Evolutionary conservation across 768 basidiomycete genomes (phyloP).

Genomic region (Cystobasidium tubakii): DNA sequence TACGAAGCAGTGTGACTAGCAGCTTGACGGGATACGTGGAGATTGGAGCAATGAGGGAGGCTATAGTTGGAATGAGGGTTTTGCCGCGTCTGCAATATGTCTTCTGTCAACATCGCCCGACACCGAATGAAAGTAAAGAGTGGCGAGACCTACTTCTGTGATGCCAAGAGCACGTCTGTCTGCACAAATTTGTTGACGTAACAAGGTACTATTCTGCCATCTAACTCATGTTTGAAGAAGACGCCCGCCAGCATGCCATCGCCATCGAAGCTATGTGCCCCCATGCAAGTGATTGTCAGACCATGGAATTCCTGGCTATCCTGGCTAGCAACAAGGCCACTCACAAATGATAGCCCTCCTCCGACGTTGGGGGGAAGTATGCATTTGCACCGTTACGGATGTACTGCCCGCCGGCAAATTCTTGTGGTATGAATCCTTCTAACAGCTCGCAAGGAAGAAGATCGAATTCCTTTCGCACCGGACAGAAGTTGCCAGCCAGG

Average conservation of each 20-base stretch:
- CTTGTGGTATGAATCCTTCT: constrained; percentile 47
- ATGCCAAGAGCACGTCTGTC: constrained; percentile 47
- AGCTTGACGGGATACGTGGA: constrained; percentile 48
- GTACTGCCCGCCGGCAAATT: constrained; percentile 50
- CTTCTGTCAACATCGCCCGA: constrained; percentile 26
- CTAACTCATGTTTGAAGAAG: constrained; percentile 39
- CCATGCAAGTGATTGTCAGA: too few relatives aligned
- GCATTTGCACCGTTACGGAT: constrained; percentile 52
- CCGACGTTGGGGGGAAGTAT: constrained; percentile 40
- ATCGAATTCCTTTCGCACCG: constrained; percentile 48
- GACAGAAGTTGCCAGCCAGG: constrained; percentile 50
- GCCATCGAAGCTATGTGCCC: constrained; percentile 53
- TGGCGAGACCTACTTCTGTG: constrained; percentile 46
- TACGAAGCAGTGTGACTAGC: constrained; percentile 47
- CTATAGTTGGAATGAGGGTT: constrained; percentile 46
- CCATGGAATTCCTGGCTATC: too few relatives aligned
- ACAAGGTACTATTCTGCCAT: constrained; percentile 39
- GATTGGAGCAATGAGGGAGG: constrained; percentile 50
- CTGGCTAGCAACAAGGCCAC: too few relatives aligned
- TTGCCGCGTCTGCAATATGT: constrained; percentile 38
- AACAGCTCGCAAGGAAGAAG: constrained; percentile 46
- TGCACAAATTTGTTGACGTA: constrained; percentile 49
- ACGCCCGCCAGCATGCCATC: constrained; percentile 53
- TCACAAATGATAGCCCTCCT: constrained; percentile 20
- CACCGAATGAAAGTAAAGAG: constrained; percentile 37